Conservation (phyloP, 768 basidiomycete species). For the Tylopilus sp. region DNA sequence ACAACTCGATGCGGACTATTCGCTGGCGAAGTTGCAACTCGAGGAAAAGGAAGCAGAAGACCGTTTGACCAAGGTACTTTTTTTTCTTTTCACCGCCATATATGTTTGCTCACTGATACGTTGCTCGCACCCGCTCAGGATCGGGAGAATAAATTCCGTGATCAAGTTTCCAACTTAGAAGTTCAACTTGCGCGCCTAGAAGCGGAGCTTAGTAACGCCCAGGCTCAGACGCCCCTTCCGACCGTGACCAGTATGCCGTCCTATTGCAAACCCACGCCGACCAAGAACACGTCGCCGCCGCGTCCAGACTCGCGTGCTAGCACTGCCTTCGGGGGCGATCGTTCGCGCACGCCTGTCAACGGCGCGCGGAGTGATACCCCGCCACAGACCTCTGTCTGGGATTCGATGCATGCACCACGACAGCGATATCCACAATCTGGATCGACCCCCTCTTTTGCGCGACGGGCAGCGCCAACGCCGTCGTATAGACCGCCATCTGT, state of each 20-base stretch:
- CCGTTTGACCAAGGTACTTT: slow-evolving; percentile 59
- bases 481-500: slow-evolving; percentile 35
- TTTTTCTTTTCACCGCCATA: neutral
- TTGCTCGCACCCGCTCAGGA: slow-evolving; percentile 43
- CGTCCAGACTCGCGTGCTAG: slow-evolving; percentile 78
- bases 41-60: slow-evolving; percentile 74
- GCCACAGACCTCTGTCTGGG: slow-evolving; percentile 61
- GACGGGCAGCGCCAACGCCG: slow-evolving; percentile 20
- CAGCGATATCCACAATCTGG: slow-evolving; percentile 22
- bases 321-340: slow-evolving; percentile 51
- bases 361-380: slow-evolving; percentile 45
- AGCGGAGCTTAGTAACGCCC: slow-evolving; percentile 53
- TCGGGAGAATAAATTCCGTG: slow-evolving; percentile 63
- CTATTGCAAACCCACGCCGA: slow-evolving; percentile 34
- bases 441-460: slow-evolving; percentile 10
- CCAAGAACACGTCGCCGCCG: slow-evolving; percentile 40
- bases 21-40: slow-evolving; percentile 63
- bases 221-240: slow-evolving; percentile 23
- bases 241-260: slow-evolving; percentile 34
- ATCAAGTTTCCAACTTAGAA: slow-evolving; percentile 63
- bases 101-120: slow-evolving; percentile 1
- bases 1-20: slow-evolving; percentile 70
- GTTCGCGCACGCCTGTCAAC: slow-evolving; percentile 49
- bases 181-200: slow-evolving; percentile 55
- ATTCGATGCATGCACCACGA: slow-evolving; percentile 61